Evolutionary conservation across 441 rosid species (phyloP), one percentile per base, ranked within the genome.

Genomic region (Croton laevigatus): DNA sequence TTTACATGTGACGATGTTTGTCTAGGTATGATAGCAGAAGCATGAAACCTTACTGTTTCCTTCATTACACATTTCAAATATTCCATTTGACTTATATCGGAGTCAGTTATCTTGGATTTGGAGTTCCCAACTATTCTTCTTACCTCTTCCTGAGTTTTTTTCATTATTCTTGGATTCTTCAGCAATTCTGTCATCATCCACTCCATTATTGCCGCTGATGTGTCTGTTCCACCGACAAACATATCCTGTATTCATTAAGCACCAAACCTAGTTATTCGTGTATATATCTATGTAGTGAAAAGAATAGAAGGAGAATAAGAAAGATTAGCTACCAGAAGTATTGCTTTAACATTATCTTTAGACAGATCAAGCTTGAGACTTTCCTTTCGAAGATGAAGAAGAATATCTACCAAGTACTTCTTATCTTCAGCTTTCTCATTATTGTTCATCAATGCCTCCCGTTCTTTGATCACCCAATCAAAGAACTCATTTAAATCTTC

Each of bases 391-490:
- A 77, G 72, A 8, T 65, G 59, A 12, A 83, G 84, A 32, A 83
- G 81, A 38, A 73, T 72, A 52, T 81, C 80, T 7, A 79, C 69
- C 5, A 83, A 74, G 69, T 75, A 76, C 60, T 72, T 71, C 38
- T 46, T 66, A 8, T 69, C 53, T 55, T 55, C 71, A 13, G 71
- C 32, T 51, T n/a, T 49, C 17, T 73, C 66, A 42, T 73, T 70
- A 22, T 61, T 23, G n/a, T 6, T 44, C 45, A 17, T 32, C 20
- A 22, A 14, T 34, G 6, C 45, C 51, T 37, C 22, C 40, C 71
- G 84, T 17, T 79, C 83, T 65, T 75, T 74, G 13, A 83, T 81
- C n/a, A 81, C 75, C 32, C 40, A 57, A 66, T 77, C 80, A 60
- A 83, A 37, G 19, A 83, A 75, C 65, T 12, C 36, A 13, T 66